Conservation (phyloP, 2,329 filamentous ascomycete species). For the Scedosporium boydii region DNA sequence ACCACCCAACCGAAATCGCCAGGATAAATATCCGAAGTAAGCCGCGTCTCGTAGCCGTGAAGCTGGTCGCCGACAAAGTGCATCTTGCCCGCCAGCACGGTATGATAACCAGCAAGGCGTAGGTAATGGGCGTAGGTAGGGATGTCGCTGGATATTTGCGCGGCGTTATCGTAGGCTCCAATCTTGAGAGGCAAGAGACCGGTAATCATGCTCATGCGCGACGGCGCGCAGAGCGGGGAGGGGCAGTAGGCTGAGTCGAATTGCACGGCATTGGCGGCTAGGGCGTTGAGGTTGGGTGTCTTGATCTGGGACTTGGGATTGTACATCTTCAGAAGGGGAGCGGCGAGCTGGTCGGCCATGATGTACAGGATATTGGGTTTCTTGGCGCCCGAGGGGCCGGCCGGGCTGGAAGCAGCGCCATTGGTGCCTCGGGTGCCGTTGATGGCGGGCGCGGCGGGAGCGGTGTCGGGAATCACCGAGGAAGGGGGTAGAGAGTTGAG, state of each 20-base stretch:
- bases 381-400: constrained; percentile 11
- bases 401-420: constrained; percentile 3
- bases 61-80: constrained; percentile 93
- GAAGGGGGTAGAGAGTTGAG: constrained; percentile 61
- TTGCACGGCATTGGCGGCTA: constrained; percentile 74
- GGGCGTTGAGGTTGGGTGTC: constrained; percentile 78
- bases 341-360: constrained; percentile 93
- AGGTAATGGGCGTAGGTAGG: constrained; percentile 92
- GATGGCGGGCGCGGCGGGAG: constrained; percentile 6
- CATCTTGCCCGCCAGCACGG: constrained; percentile 90
- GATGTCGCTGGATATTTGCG: constrained; percentile 71
- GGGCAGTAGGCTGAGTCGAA: constrained; percentile 95
- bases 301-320: constrained; percentile 82
- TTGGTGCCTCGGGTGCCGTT: constrained; percentile 14
- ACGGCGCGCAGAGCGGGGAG: constrained; percentile 84
- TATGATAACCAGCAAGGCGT: constrained; percentile 77
- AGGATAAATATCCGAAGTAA: constrained; percentile 94
- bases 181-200: constrained; percentile 88
- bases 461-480: constrained; percentile 20
- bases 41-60: constrained; percentile 83
- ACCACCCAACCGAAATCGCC: constrained; percentile 92
- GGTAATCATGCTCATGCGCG: constrained; percentile 89
- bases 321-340: constrained; percentile 85
- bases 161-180: constrained; percentile 83
- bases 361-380: constrained; percentile 57